Base-by-base conservation (phyloP, 139 green algal species). In the Tetradesmus lagerheimii region DNA sequence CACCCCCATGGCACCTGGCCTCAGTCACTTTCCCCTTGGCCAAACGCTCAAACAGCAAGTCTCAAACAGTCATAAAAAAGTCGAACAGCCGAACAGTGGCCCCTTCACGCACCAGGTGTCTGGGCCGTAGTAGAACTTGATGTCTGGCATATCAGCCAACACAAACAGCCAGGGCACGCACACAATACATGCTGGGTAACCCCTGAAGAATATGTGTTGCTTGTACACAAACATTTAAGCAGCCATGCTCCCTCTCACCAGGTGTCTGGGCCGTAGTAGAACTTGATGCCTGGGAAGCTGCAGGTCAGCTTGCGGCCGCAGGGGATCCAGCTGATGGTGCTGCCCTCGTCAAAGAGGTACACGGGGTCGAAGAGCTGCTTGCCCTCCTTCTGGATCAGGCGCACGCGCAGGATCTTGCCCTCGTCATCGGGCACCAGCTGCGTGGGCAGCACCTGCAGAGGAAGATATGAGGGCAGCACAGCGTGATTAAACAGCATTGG, bases 231-330 rank as follows among this genome's bases (percentile, higher is more conserved):
- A n/a, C n/a, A n/a, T n/a, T n/a, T n/a, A n/a, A n/a, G n/a, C n/a
- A n/a, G n/a, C n/a, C n/a, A n/a, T n/a, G n/a, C n/a, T n/a, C n/a
- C 20, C 6, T 18, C 88, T 87, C 80, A 99, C 96, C 97, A 99
- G 86, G 96, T 99, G 95, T 99, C 97, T 27, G 97, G 97, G 93
- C 97, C 97, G 90, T 99, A 99, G 92, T 94, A 96, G 91, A 99
- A 95, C 96, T 98, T 98, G 93, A 97, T 97, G 92, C 95, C 95
- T 20, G 98, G 98, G 98, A 99, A 99, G 79, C 96, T 99, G 97
- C 98, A 99, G 45, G 98, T 99, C 74, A 99, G 96, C 97, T 99
- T 99, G 95, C 98, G 97, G 90, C 98, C 98, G 95, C 98, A 99
- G 62, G 98, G 98, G 91, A 99, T 99, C 98, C 98, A 99, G 79